These are phyloP conservation scores for Rubia peregrina DNA, from an alignment of 305 asterid genomes.

Conservation along the genomic window DNA sequence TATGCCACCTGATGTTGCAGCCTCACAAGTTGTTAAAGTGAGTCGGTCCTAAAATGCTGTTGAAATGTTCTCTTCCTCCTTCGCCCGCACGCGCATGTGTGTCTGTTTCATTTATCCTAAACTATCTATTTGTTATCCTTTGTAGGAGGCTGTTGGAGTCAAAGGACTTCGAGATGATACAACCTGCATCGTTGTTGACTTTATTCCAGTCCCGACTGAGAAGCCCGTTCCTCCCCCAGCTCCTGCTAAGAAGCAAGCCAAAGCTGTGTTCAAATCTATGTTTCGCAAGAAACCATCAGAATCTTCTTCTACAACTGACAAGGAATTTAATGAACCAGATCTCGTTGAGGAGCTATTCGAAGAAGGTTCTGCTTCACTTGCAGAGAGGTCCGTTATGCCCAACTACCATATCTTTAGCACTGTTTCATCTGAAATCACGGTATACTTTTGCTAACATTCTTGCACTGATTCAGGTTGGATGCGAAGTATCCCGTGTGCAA, in stretches of 20 bases:
- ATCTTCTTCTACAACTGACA: slow-evolving; percentile 57
- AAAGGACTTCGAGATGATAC: slow-evolving; percentile 98
- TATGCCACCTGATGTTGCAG: slow-evolving; percentile 83
- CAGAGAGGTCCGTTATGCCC: slow-evolving; percentile 57
- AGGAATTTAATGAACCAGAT: slow-evolving; percentile 58
- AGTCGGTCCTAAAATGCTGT: slow-evolving; percentile 1
- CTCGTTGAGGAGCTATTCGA: slow-evolving; percentile 86
- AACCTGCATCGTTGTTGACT: slow-evolving; percentile 91
- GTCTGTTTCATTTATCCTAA: slow-evolving; percentile 10
- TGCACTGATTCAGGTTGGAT: slow-evolving; percentile 54
- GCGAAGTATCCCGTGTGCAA: slow-evolving; percentile 86
- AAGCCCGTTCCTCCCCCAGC: slow-evolving; percentile 57
- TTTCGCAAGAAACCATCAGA: slow-evolving; percentile 65
- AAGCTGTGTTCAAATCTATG: slow-evolving; percentile 74
- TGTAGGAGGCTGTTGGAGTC: slow-evolving; percentile 77
- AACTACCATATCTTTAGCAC: background rate
- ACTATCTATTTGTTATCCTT: slow-evolving; percentile 11
- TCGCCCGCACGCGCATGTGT: background rate
- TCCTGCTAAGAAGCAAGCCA: slow-evolving; percentile 70
- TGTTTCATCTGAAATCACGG: background rate
- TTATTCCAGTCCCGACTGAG: slow-evolving; percentile 47
- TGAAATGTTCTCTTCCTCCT: slow-evolving; percentile 4
- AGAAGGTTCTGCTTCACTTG: slow-evolving; percentile 90
- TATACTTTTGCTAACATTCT: slow-evolving; percentile 12
- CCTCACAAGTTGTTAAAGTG: slow-evolving; percentile 88